Evolutionary conservation across 768 basidiomycete species (phyloP), one percentile per base, ranked within the genome.

Genomic region (Mycena galopus): DNA sequence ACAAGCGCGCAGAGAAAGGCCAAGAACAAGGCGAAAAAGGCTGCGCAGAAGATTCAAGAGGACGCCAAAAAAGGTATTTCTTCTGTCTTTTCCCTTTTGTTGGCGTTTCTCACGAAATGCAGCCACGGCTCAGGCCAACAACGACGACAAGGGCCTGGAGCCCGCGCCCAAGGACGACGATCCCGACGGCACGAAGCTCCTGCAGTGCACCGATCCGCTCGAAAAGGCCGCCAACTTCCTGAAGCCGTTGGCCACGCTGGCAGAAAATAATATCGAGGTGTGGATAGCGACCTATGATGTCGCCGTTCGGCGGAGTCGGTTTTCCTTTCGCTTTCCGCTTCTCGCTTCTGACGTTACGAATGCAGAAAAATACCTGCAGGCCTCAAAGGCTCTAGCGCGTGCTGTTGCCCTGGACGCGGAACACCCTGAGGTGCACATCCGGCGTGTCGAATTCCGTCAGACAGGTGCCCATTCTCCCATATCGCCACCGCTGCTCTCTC

Each of bases 1-100:
- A 86, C 90, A 4, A 91, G 89, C 29, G 88, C 88, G 6, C 92
- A 91, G 81, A 94, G 94, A 81, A 94, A 95, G 79, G 93, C 93
- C 0, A 92, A 92, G 79, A 95, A 94, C 82, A 96, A 94, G 80
- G 94, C 94, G 16, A 96, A 95, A 82, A 96, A 94, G 80, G 87
- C 92, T 0, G 91, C 91, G 1, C 86, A 86, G 73, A 93, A 91
- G 77, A 84, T 84, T 0, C 86, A 89, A 72, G 93, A 93, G 62
- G 92, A 93, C 55, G 82, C 82, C 66, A 94, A 94, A 82, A 95
- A 95, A 85, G 86, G 94, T 94, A 75, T 63, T 47, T 5, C n/a
- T 16, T 39, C 75, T 57, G 7, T 23, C 16, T 25, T 12, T 55
- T 19, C 61, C 67, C 73, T 39, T 25, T 51, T 64, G 23, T 27